phyloP scores from a whole-genome alignment of 352 stramenopile genomes.

The Elongisporangium anandrum region DNA sequence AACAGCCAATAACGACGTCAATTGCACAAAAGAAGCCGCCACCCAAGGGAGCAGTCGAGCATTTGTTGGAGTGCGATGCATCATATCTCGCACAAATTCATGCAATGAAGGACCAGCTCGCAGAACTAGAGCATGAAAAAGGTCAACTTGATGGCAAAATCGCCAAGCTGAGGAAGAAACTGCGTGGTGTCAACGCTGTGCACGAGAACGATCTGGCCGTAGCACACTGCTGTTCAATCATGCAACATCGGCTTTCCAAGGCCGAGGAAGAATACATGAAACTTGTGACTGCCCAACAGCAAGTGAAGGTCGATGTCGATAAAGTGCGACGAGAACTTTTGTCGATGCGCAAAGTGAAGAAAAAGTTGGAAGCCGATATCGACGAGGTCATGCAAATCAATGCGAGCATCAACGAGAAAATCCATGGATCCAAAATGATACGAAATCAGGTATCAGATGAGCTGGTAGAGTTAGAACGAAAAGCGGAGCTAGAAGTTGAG shows the following conservation, averaged over 20 bases:
- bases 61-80: constrained; percentile 62
- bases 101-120: constrained; percentile 52
- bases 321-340: constrained; percentile 50
- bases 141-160: constrained; percentile 43
- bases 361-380: constrained; percentile 61
- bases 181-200: constrained; percentile 69
- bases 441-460: constrained; percentile 49
- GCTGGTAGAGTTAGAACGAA: constrained; percentile 50
- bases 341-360: constrained; percentile 47
- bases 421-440: constrained; percentile 36
- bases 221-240: constrained; percentile 66
- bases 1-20: background rate
- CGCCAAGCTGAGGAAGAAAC: constrained; percentile 32
- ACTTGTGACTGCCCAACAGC: constrained; percentile 53
- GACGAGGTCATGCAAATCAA: constrained; percentile 40
- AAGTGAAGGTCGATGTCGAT: constrained; percentile 60
- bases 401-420: constrained; percentile 33
- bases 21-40: constrained; percentile 10
- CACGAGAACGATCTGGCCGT: constrained; percentile 74
- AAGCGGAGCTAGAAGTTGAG: constrained; percentile 44
- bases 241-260: constrained; percentile 71
- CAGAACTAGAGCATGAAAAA: constrained; percentile 39
- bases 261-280: constrained; percentile 81
- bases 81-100: constrained; percentile 58
- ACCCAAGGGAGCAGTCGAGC: constrained; percentile 50